phyloP scores from a whole-genome alignment of 805 yeast genomes.

The Wickerhamomyces xylosicus region DNA sequence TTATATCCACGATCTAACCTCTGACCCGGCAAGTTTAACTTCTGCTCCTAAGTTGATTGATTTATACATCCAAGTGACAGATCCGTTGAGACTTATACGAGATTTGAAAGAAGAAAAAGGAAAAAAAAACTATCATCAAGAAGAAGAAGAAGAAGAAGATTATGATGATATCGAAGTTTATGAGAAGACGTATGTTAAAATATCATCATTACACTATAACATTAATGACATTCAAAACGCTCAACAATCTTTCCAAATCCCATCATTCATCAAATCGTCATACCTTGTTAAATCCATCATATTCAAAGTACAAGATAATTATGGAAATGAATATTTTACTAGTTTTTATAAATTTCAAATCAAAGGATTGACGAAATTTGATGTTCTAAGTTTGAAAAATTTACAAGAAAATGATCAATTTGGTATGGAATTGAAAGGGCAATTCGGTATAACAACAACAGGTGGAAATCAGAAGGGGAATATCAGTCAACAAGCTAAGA shows the following conservation, averaged over 20 bases:
- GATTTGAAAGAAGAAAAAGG: no score
- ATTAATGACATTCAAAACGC: slow-evolving; percentile 9
- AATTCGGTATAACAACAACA: no score
- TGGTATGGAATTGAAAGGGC: no score
- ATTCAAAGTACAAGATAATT: slow-evolving; percentile 22
- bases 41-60: neutral
- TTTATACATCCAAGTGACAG: neutral
- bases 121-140: neutral
- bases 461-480: no score
- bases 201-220: slow-evolving; percentile 16
- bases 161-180: no score
- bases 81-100: no score
- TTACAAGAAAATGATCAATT: slow-evolving; percentile 10
- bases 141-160: no score
- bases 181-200: no score
- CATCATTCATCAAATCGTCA: slow-evolving; percentile 21
- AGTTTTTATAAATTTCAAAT: slow-evolving; percentile 28
- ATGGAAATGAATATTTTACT: slow-evolving; percentile 26
- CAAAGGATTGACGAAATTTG: slow-evolving; percentile 31
- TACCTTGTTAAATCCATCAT: slow-evolving; percentile 23
- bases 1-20: neutral
- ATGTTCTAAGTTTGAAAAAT: slow-evolving; percentile 14
- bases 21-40: neutral
- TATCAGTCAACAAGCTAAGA: no score
- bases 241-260: slow-evolving; percentile 21